Evolutionary conservation across 2,329 filamentous ascomycete genomes (phyloP).

Genomic region (Colletotrichum australisinense): DNA sequence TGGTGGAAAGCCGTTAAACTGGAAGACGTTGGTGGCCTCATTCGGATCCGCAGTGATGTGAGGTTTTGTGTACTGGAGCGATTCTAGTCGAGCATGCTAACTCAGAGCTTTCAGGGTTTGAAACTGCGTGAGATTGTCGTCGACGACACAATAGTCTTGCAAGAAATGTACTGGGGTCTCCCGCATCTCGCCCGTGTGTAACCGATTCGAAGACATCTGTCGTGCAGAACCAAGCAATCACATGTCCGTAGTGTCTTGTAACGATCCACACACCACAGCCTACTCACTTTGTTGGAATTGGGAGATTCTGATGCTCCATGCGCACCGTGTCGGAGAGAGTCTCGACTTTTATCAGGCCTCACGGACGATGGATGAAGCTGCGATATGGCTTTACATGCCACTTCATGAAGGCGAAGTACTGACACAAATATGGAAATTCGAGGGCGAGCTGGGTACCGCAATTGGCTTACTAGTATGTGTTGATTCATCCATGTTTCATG

Average conservation of each 20-base stretch:
- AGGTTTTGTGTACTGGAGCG: not conserved
- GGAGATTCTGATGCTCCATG: not conserved
- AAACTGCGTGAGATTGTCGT: not conserved
- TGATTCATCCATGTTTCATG: too few relatives aligned
- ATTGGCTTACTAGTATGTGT: slow-evolving; percentile 2
- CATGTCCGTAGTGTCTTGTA: not conserved
- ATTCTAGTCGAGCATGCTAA: not conserved
- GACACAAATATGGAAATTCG: slow-evolving; percentile 12
- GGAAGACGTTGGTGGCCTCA: not conserved
- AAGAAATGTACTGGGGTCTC: not conserved
- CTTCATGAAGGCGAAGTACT: not conserved
- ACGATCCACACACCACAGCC: not conserved
- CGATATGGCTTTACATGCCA: slow-evolving; percentile 2
- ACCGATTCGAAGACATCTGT: not conserved
- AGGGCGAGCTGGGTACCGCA: not conserved
- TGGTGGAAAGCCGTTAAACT: slow-evolving; percentile 2
- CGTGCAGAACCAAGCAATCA: not conserved
- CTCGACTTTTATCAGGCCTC: slow-evolving; percentile 7
- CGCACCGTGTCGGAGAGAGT: not conserved
- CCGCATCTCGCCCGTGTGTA: not conserved
- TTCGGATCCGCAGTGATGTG: not conserved
- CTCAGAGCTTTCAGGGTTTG: not conserved
- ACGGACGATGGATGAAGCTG: not conserved
- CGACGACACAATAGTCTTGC: not conserved
- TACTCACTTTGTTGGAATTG: slow-evolving; percentile 11